Evolutionary conservation across 2,329 filamentous ascomycete species (phyloP), one percentile per base, ranked within the genome.

Genomic region (Fonsecaea monophora): DNA sequence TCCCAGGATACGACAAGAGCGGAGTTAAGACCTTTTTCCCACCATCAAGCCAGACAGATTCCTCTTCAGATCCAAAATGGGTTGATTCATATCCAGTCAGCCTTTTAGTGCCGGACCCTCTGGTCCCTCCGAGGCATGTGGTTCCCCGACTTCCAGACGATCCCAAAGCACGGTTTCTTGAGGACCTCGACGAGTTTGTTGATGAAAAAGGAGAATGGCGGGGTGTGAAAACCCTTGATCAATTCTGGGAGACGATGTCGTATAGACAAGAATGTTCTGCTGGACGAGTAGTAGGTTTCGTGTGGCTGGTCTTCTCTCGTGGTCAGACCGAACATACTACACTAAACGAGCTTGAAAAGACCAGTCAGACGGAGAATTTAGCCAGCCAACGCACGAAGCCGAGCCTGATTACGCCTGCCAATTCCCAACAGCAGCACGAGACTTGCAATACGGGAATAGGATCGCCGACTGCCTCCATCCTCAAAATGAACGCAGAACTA

Each of bases 241-340:
- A 94, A 72, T 99, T 99, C 75, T 99, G 95, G 95, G 95, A 99
- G 69, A 91, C 96, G 85, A 98, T 99, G 94, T 90, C 94, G 0
- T 98, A 92, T 75, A 85, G 95, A 64, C 95, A 98, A 77, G 95
- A 99, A 76, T 99, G 95, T 75, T 97, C 94, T 0, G 92, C 93
- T 38, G 96, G 95, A 0, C 86, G 94, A 18, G 84, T 97, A 75
- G 96, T 97, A 0, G 96, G 96, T 0, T 99, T 99, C 72, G 84
- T 98, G 32, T 99, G 96, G 94, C 81, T 97, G 32, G 89, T 97
- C 0, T 90, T 97, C 55, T 85, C 92, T 38, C 84, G 87, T 0
- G 77, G 80, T 5, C 67, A 79, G 38, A 70, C 77, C n/a, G 30
- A 13, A 9, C 40, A 64, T 37, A n/a, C 45, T 8, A n/a, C 67